Evolutionary conservation across 2,329 filamentous ascomycete species (phyloP).

Genomic region (Plenodomus lindquistii): DNA sequence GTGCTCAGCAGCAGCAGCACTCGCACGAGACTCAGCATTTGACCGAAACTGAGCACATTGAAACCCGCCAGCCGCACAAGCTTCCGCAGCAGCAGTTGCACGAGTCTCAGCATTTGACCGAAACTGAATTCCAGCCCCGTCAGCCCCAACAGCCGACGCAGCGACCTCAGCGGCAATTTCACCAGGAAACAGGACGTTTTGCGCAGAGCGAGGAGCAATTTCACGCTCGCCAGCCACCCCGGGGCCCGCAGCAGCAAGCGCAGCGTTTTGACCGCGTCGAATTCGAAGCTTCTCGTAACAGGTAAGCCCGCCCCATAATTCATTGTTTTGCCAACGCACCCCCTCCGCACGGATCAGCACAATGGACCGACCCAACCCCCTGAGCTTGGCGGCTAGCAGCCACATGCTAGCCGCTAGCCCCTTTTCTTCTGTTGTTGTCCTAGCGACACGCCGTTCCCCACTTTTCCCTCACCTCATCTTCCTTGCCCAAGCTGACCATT

Average conservation of each 20-base stretch:
- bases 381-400: constrained; percentile 41
- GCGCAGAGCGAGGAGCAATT: no score
- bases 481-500: constrained; percentile 44
- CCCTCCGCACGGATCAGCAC: constrained; percentile 33
- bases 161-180: not conserved
- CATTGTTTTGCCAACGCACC: constrained; percentile 33
- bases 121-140: constrained; percentile 5
- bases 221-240: constrained; percentile 3
- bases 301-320: constrained; percentile 33
- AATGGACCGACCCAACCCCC: constrained; percentile 33
- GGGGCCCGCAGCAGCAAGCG: constrained; percentile 9
- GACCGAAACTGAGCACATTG: constrained; percentile 7
- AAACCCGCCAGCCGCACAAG: constrained; percentile 1
- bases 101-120: constrained; percentile 9
- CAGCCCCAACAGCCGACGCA: not conserved
- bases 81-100: constrained; percentile 3
- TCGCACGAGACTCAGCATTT: constrained; percentile 11
- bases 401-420: constrained; percentile 36
- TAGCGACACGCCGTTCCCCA: constrained; percentile 43
- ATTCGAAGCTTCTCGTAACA: constrained; percentile 30
- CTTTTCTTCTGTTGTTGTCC: constrained; percentile 46
- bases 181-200: not conserved
- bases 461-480: constrained; percentile 45
- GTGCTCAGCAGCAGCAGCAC: constrained; percentile 1
- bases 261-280: constrained; percentile 30